Evolutionary conservation across 768 basidiomycete genomes (phyloP), one percentile per base, ranked within the genome.

Genomic region (Rubroboletus satanas): DNA sequence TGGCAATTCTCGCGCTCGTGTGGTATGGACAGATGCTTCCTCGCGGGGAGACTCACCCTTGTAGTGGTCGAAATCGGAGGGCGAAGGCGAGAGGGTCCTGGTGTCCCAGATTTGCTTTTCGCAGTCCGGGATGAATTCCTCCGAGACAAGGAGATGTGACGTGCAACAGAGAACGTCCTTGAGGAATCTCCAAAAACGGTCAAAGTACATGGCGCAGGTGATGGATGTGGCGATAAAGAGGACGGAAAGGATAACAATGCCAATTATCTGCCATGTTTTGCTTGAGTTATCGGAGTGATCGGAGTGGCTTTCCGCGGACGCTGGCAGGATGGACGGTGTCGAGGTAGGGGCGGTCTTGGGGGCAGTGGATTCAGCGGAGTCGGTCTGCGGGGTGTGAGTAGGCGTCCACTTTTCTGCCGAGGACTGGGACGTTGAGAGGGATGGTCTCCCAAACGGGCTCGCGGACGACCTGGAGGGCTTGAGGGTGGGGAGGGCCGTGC

Each of bases 251-350:
- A 87, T 77, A 12, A 79, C 77, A 54, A 89, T 80, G 18, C 88
- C 87, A 49, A 89, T 77, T 43, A 85, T 77, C 69, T 86, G 85
- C 87, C 87, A 88, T 63, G 75, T 77, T 21, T 77, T 72, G 62
- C 78, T 80, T 18, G 66, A 74, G 15, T 73, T 73, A 28, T 77
- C 72, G 31, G 72, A 26, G 23, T 26, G 23, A 26, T 4, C 74
- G 15, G 45, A 5, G 12, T 56, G 55, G 47, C 49, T 52, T 47
- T 51, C 55, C 29, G 51, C 39, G 18, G 59, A 42, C 17, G 33
- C 39, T n/a, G 56, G 49, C 18, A 41, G n/a, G 37, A 52, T 7
- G 32, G 59, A 23, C 12, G 66, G 17, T 12, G 45, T 33, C 12
- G 60, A 37, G 8, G 37, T 18, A 7, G n/a, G 11, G 39, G 38